Percentiles rank a stretch among this genome's conserved stretches.
Evolutionary conservation across 192 early-diverging fungal species (phyloP).

Genomic region (Coemansia sp.): DNA sequence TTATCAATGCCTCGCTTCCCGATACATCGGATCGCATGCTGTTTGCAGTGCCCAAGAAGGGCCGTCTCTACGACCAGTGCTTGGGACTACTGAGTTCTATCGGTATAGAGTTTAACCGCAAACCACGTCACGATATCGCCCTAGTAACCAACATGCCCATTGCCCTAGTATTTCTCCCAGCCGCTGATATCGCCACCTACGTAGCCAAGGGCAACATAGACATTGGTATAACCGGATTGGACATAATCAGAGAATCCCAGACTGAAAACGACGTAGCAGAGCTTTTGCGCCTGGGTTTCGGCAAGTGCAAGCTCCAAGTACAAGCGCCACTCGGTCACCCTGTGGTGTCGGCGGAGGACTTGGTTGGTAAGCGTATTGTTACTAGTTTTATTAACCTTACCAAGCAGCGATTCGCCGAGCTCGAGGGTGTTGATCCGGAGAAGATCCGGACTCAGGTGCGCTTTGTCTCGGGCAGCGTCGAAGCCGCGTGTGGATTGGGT

Average conservation of each 20-base stretch:
- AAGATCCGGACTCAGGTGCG: conserved; percentile 70
- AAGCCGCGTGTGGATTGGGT: conserved; percentile 94
- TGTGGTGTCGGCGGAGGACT: conserved; percentile 58
- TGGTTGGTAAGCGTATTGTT: conserved; percentile 92
- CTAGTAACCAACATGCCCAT: conserved; percentile 91
- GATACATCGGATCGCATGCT: conserved; percentile 69
- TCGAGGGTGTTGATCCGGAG: conserved; percentile 67
- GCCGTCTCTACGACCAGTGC: conserved; percentile 90
- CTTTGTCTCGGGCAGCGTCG: conserved; percentile 92
- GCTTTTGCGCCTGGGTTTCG: conserved; percentile 83
- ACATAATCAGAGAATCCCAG: conserved; percentile 88
- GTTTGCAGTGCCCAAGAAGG: conserved; percentile 99
- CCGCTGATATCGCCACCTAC: conserved; percentile 94
- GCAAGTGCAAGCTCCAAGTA: conserved; percentile 88
- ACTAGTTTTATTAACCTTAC: conserved; percentile 86
- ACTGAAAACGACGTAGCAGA: conserved; percentile 69
- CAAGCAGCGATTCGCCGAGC: conserved; percentile 64
- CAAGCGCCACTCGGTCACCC: conserved; percentile 77
- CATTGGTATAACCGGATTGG: conserved; percentile 95
- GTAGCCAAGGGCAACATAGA: conserved; percentile 96
- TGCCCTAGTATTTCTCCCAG: conserved; percentile 93
- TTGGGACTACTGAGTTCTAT: conserved; percentile 80
- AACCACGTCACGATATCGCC: conserved; percentile 96
- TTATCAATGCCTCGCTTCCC: conserved; percentile 42
- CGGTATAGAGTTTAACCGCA: conserved; percentile 95